A percentile compares a stretch with the other conserved stretches of the same genome.
phyloP scores from a whole-genome alignment of 345 rosid species.

The Nasturtium officinale region DNA sequence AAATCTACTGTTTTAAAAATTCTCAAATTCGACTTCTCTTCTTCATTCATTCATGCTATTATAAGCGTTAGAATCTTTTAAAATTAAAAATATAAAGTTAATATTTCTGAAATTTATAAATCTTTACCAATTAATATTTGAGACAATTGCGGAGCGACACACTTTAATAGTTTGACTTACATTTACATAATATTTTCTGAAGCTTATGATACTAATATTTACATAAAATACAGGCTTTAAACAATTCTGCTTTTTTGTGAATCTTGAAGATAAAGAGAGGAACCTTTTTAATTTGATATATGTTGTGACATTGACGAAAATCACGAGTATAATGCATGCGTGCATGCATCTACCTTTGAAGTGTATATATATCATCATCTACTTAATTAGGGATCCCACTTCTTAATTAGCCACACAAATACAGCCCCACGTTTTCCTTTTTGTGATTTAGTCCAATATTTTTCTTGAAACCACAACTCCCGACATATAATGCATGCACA shows the following conservation, averaged over 20 bases:
- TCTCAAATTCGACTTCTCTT: too few species aligned
- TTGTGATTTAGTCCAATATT: slow-evolving; percentile 24
- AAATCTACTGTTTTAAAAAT: too few species aligned
- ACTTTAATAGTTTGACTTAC: too few species aligned
- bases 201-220: slow-evolving; percentile 9
- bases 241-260: background rate
- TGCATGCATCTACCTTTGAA: slow-evolving; percentile 21
- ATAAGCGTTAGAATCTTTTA: too few species aligned
- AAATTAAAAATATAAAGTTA: too few species aligned
- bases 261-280: background rate
- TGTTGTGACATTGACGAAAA: background rate
- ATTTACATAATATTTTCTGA: too few species aligned
- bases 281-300: background rate
- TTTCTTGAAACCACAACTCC: slow-evolving; percentile 20
- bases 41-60: too few species aligned
- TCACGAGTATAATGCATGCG: background rate
- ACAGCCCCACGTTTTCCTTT: slow-evolving; percentile 22
- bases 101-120: too few species aligned
- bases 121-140: too few species aligned
- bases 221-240: background rate
- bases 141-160: too few species aligned
- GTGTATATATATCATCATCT: background rate
- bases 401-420: slow-evolving; percentile 22
- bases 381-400: slow-evolving; percentile 2
- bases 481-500: slow-evolving; percentile 15